Conservation (phyloP, 2,329 filamentous ascomycete genomes). For the Verticillium albo-atrum region DNA sequence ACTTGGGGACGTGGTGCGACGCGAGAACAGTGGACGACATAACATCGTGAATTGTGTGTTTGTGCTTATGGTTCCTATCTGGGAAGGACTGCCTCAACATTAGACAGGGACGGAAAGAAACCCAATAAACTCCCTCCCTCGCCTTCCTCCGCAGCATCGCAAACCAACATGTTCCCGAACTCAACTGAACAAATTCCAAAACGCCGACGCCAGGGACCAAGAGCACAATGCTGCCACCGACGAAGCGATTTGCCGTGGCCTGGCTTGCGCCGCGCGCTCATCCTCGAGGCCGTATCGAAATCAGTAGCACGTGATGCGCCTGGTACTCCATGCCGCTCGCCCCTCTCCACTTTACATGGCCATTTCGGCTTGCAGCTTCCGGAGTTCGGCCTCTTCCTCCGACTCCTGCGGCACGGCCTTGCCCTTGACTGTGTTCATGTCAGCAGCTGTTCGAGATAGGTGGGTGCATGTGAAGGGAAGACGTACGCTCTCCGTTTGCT, state of each 20-base stretch:
- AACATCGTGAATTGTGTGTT: background rate
- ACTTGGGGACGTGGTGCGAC: too few relatives aligned
- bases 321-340: background rate
- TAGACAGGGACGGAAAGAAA: background rate
- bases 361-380: constrained; percentile 95
- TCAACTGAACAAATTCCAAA: constrained; percentile 4
- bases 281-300: background rate
- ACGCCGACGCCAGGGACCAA: constrained; percentile 12
- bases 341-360: constrained; percentile 61
- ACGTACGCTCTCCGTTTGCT: constrained; percentile 72
- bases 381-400: constrained; percentile 92
- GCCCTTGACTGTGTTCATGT: constrained; percentile 38
- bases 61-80: background rate
- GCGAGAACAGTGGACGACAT: too few relatives aligned
- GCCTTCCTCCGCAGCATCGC: background rate
- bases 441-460: constrained; percentile 1
- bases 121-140: background rate
- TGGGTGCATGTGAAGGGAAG: background rate
- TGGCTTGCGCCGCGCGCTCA: background rate
- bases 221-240: background rate
- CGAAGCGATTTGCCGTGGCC: background rate
- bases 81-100: background rate
- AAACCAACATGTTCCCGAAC: background rate
- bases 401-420: constrained; percentile 62
- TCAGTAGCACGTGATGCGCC: background rate